Evolutionary conservation across 2,329 filamentous ascomycete species (phyloP).

Genomic region (Talaromyces sp.): DNA sequence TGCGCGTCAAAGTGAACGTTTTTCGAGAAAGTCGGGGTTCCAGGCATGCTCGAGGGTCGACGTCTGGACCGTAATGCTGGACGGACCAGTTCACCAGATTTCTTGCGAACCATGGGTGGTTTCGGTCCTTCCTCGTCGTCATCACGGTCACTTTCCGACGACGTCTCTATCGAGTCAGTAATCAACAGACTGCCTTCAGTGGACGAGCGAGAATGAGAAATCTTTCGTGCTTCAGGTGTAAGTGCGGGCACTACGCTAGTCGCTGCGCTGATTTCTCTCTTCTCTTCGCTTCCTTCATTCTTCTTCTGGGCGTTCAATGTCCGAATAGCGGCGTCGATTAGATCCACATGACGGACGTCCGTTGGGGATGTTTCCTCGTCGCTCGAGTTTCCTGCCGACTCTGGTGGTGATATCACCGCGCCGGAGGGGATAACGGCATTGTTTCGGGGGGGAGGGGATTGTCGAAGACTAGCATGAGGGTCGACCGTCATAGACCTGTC

Average conservation of each 20-base stretch:
- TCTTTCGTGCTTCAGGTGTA: constrained; percentile 12
- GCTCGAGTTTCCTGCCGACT: constrained; percentile 74
- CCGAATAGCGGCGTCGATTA: constrained; percentile 74
- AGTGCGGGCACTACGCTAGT: constrained; percentile 1
- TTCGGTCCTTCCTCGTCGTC: constrained; percentile 61
- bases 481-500: constrained; percentile 26
- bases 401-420: constrained; percentile 85
- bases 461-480: constrained; percentile 63
- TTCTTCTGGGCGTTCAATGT: constrained; percentile 34
- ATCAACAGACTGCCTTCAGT: constrained; percentile 54
- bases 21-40: constrained; percentile 92
- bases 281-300: constrained; percentile 44
- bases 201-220: constrained; percentile 29
- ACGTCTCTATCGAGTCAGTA: constrained; percentile 41
- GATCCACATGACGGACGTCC: constrained; percentile 31
- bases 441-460: constrained; percentile 78
- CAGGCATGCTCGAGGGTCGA: constrained; percentile 92
- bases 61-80: constrained; percentile 76
- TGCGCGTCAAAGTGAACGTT: constrained; percentile 98
- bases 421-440: constrained; percentile 74
- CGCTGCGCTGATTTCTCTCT: constrained; percentile 15
- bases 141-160: constrained; percentile 38
- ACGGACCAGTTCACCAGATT: constrained; percentile 93
- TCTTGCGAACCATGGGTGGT: constrained; percentile 94
- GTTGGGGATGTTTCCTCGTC: constrained; percentile 65